These are phyloP conservation scores for Gremmenia infestans DNA, from an alignment of 2,329 filamentous ascomycete species.

Conservation along the genomic window DNA sequence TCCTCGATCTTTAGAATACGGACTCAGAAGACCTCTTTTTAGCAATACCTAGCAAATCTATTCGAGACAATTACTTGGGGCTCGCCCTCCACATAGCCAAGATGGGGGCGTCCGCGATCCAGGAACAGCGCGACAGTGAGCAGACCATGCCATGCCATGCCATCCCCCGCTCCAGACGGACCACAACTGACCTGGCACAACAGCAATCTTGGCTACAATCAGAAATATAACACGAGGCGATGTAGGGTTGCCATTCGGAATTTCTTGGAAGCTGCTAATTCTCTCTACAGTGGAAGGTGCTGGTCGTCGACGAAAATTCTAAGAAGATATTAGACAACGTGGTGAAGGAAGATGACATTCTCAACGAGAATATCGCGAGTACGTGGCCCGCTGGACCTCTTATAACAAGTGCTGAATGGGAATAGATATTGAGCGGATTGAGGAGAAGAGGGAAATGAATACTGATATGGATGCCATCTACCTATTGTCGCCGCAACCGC, in stretches of 20 bases:
- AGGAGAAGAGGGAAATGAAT: conserved; percentile 76
- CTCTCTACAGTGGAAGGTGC: conserved; percentile 79
- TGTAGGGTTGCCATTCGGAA: conserved; percentile 44
- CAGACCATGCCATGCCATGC: conserved; percentile 2
- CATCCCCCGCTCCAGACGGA: neutral
- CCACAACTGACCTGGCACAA: conserved; percentile 12
- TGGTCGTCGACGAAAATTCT: conserved; percentile 81
- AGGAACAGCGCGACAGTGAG: conserved; percentile 75
- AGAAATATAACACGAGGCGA: conserved; percentile 76
- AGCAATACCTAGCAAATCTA: neutral
- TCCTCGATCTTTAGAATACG: neutral
- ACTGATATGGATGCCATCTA: conserved; percentile 94
- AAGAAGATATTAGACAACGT: conserved; percentile 86
- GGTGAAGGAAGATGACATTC: conserved; percentile 91
- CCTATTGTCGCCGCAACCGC: conserved; percentile 76
- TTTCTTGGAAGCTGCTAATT: conserved; percentile 11
- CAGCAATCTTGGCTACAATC: conserved; percentile 70
- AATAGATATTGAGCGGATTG: conserved; percentile 88
- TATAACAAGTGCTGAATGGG: conserved; percentile 11
- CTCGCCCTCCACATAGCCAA: conserved; percentile 32
- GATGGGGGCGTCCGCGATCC: conserved; percentile 82
- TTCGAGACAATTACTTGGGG: neutral
- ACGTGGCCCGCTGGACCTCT: conserved; percentile 12
- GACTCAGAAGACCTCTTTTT: neutral
- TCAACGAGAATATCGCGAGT: conserved; percentile 96